phyloP scores from a whole-genome alignment of 371 early-diverging fungal genomes.

The Saksenaea oblongispora region DNA sequence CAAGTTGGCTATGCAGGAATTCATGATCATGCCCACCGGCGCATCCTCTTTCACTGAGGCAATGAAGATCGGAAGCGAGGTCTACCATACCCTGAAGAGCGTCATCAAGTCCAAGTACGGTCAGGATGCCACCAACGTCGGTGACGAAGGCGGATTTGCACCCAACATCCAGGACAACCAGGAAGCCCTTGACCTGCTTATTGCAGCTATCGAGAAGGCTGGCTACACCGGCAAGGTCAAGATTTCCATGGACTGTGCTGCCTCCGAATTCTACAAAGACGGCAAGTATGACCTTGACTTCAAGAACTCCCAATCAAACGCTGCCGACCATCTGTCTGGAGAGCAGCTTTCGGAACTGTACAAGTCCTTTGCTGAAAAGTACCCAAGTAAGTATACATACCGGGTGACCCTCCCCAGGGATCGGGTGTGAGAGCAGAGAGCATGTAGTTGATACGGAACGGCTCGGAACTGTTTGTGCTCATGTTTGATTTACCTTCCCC shows the following conservation, averaged over 20 bases:
- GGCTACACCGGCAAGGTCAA: slow-evolving; percentile 95
- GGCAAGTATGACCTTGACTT: slow-evolving; percentile 97
- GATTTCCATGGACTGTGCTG: slow-evolving; percentile 99
- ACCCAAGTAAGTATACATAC: slow-evolving; percentile 66
- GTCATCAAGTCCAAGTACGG: slow-evolving; percentile 99
- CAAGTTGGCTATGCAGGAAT: slow-evolving; percentile 99
- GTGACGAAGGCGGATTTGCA: slow-evolving; percentile 99
- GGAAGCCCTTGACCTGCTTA: slow-evolving; percentile 96
- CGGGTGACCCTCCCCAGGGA: neutral
- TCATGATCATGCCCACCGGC: slow-evolving; percentile 99
- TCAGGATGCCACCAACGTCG: slow-evolving; percentile 98
- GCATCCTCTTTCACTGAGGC: slow-evolving; percentile 94
- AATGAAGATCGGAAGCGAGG: slow-evolving; percentile 97
- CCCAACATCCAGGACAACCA: slow-evolving; percentile 98
- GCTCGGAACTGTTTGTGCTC: slow-evolving; percentile 9
- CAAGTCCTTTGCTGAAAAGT: slow-evolving; percentile 81
- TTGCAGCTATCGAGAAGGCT: slow-evolving; percentile 88
- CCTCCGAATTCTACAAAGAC: slow-evolving; percentile 97
- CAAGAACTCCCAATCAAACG: slow-evolving; percentile 89
- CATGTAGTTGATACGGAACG: neutral
- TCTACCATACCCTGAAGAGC: slow-evolving; percentile 93
- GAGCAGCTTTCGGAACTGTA: slow-evolving; percentile 89
- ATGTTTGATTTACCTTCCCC: neutral
- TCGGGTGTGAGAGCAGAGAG: neutral
- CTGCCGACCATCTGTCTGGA: slow-evolving; percentile 74